Percentiles rank a stretch among this genome's conserved stretches.
Evolutionary conservation across 2,329 filamentous ascomycete species (phyloP).

Genomic region (Xylaria sp.): DNA sequence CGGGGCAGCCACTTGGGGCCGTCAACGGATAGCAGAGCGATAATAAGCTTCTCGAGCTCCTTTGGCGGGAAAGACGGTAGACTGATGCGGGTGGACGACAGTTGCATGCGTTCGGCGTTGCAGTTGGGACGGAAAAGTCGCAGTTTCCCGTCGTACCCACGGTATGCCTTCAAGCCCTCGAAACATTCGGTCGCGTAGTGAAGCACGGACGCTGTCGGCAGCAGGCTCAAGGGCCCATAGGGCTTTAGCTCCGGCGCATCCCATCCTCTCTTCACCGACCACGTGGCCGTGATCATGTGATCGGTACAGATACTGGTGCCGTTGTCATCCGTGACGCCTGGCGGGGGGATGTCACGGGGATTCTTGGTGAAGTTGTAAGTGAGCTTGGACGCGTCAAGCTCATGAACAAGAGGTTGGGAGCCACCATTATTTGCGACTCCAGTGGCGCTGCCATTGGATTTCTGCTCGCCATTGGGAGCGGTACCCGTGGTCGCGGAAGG

Average conservation of each 20-base stretch:
- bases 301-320: slow-evolving; percentile 62
- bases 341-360: slow-evolving; percentile 27
- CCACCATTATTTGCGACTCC: slow-evolving; percentile 30
- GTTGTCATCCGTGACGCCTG: slow-evolving; percentile 30
- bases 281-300: slow-evolving; percentile 73
- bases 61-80: slow-evolving; percentile 58
- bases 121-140: slow-evolving; percentile 61
- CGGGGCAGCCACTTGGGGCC: slow-evolving; percentile 74
- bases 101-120: slow-evolving; percentile 53
- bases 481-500: slow-evolving; percentile 41
- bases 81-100: slow-evolving; percentile 51
- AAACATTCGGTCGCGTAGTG: slow-evolving; percentile 77
- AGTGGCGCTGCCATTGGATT: slow-evolving; percentile 32
- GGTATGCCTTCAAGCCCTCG: slow-evolving; percentile 68
- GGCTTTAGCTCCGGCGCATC: slow-evolving; percentile 58
- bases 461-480: slow-evolving; percentile 38
- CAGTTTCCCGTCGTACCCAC: slow-evolving; percentile 59
- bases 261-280: slow-evolving; percentile 59
- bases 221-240: slow-evolving; percentile 60
- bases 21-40: slow-evolving; percentile 64
- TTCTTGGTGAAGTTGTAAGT: slow-evolving; percentile 41
- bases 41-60: slow-evolving; percentile 60
- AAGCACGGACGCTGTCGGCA: slow-evolving; percentile 63
- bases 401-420: slow-evolving; percentile 46
- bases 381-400: slow-evolving; percentile 58